Percentiles rank a stretch among this genome's conserved stretches.
Evolutionary conservation across 768 basidiomycete species (phyloP).

Genomic region (Trametes villosa): DNA sequence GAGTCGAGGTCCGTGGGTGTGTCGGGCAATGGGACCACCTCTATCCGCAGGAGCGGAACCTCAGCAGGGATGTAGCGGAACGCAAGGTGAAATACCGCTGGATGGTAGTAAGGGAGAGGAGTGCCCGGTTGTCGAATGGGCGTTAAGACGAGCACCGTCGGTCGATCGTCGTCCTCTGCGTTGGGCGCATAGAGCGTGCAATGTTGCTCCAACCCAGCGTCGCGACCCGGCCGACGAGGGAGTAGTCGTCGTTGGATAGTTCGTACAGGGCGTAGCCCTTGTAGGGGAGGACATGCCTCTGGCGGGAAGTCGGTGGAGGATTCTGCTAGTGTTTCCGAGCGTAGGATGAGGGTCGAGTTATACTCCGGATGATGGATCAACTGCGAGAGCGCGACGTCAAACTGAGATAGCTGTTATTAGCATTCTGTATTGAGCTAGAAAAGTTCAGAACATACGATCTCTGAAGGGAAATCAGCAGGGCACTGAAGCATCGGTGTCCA

Average conservation of each 20-base stretch:
- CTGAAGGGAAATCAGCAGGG: slow-evolving; percentile 37
- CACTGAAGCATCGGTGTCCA: slow-evolving; percentile 39
- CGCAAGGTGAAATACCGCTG: slow-evolving; percentile 76
- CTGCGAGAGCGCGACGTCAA: slow-evolving; percentile 70
- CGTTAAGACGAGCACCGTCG: slow-evolving; percentile 55
- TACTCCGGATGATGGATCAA: slow-evolving; percentile 90
- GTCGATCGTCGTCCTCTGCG: slow-evolving; percentile 7
- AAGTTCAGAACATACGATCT: slow-evolving; percentile 31
- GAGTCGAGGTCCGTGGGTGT: slow-evolving; percentile 55
- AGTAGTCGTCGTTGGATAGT: slow-evolving; percentile 71
- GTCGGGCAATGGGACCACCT: slow-evolving; percentile 53
- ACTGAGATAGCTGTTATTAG: slow-evolving; percentile 48
- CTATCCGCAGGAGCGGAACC: slow-evolving; percentile 52
- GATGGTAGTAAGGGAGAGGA: slow-evolving; percentile 88
- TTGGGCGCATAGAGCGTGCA: slow-evolving; percentile 65
- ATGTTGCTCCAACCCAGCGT: slow-evolving; percentile 72
- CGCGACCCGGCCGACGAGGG: slow-evolving; percentile 78
- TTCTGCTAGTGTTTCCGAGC: slow-evolving; percentile 65
- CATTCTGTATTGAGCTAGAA: neutral
- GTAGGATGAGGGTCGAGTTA: slow-evolving; percentile 88
- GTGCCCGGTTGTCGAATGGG: slow-evolving; percentile 53
- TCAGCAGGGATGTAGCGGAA: slow-evolving; percentile 64
- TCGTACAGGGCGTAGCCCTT: slow-evolving; percentile 46
- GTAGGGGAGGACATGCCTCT: slow-evolving; percentile 41
- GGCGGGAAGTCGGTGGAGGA: slow-evolving; percentile 27